Percentiles rank a stretch among this genome's conserved stretches.
Conservation (phyloP, 371 early-diverging fungal species). For the Mortierella sp. region DNA sequence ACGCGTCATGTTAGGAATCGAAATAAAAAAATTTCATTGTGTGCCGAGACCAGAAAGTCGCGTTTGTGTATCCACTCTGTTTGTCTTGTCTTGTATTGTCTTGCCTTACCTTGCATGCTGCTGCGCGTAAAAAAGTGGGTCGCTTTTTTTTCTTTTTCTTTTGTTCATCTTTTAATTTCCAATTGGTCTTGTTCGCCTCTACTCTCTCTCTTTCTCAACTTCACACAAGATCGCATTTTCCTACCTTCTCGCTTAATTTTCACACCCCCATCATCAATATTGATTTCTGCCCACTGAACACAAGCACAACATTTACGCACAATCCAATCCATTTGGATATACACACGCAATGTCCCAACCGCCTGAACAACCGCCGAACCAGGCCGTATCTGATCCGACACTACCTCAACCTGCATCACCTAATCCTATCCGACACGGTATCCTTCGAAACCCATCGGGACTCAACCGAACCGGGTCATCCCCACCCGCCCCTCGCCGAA, state of each 20-base stretch:
- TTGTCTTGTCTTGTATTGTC: no score
- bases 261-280: neutral
- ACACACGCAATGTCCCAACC: constrained; percentile 11
- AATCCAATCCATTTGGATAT: neutral
- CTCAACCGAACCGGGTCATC: neutral
- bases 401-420: neutral
- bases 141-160: no score
- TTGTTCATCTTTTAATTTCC: neutral
- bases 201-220: neutral
- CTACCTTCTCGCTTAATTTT: neutral
- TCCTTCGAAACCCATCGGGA: constrained; percentile 23
- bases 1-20: neutral
- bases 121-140: no score
- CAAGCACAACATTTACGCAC: neutral
- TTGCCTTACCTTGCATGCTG: no score
- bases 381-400: neutral
- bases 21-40: neutral
- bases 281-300: neutral
- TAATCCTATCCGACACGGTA: constrained; percentile 19
- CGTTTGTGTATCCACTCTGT: no score
- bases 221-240: neutral
- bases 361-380: constrained; percentile 7
- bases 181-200: neutral
- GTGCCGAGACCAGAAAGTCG: neutral
- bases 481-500: neutral